Percentiles rank a stretch among this genome's conserved stretches.
Conservation (phyloP, 192 early-diverging fungal genomes). For the Martensiomyces pterosporus region DNA sequence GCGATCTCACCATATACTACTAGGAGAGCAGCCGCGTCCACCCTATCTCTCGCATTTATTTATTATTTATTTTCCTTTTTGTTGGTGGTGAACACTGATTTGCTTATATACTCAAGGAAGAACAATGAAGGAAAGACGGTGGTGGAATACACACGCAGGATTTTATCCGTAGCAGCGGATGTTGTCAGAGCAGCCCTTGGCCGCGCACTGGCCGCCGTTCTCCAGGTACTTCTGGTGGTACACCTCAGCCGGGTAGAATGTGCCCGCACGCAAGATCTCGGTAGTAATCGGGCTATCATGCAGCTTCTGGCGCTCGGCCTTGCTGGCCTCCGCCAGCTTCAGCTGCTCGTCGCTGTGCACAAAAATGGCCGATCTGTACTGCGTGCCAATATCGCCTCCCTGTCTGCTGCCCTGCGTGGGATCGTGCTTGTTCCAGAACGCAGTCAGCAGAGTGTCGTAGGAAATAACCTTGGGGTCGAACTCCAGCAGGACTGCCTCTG, state of each 20-base stretch:
- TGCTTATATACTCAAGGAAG: too few species aligned
- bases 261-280: conserved; percentile 61
- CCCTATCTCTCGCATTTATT: too few species aligned
- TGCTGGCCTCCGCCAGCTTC: conserved; percentile 67
- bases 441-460: conserved; percentile 71
- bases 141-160: too few species aligned
- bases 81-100: too few species aligned
- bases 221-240: conserved; percentile 78
- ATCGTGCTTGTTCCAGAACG: conserved; percentile 84
- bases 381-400: conserved; percentile 78
- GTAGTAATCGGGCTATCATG: conserved; percentile 60
- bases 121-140: too few species aligned
- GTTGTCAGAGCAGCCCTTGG: conserved; percentile 46
- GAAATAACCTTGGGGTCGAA: conserved; percentile 68
- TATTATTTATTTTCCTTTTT: too few species aligned
- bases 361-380: conserved; percentile 87
- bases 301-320: conserved; percentile 59
- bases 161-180: conserved; percentile 49
- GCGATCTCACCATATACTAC: conserved; percentile 12
- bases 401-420: conserved; percentile 84
- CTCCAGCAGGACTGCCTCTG: conserved; percentile 76
- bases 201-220: conserved; percentile 51
- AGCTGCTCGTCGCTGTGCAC: conserved; percentile 76
- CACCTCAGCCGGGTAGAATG: conserved; percentile 79
- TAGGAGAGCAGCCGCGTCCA: too few species aligned